Base-by-base conservation (phyloP, 2,329 filamentous ascomycete genomes). In the Aspergillus eucalypticola region DNA sequence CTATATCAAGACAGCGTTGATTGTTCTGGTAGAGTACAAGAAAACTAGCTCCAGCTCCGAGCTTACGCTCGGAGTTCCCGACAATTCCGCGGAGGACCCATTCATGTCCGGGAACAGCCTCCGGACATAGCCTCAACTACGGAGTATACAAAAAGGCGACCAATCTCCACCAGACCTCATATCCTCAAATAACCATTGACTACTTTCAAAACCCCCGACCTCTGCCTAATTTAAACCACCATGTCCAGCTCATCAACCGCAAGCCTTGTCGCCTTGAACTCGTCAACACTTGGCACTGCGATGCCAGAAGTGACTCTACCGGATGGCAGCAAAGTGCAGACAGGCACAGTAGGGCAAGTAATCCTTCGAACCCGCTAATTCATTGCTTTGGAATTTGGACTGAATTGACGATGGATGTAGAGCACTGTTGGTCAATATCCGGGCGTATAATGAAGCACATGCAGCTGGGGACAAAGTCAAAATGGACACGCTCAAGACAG, bases 301-400 rank as follows among this genome's bases (percentile, higher is more conserved):
- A 53, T 53, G 50, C 50, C 50, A 13, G 50, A 53, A 39, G 50
- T 53, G 29, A 53, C 29, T 25, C 27, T 53, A 39, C 50, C 50
- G n/a, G 50, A 53, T 53, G 50, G 50, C 50, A 53, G 29, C 32
- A 53, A 39, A 53, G 32, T 53, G 35, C 50, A 53, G 50, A 53
- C 50, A 15, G 50, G 50, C 11, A 53, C 50, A 53, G 50, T 53
- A 7, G 50, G 50, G 50, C 23, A 23, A 53, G 50, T 8, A 10
- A 23, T 17, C 46, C 13, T 11, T 17, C 6, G 6, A 15, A 10
- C 8, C 11, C 17, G 8, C 7, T 19, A 19, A 4, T 15, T 42
- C 2, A 29, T 32, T 10, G 4, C n/a, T 32, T 8, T 3, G 13
- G 15, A 11, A n/a, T 8, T 11, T 17, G 19, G 2, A 25, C 15